phyloP scores from a whole-genome alignment of 305 asterid species.

The Fraxinus paxiana region DNA sequence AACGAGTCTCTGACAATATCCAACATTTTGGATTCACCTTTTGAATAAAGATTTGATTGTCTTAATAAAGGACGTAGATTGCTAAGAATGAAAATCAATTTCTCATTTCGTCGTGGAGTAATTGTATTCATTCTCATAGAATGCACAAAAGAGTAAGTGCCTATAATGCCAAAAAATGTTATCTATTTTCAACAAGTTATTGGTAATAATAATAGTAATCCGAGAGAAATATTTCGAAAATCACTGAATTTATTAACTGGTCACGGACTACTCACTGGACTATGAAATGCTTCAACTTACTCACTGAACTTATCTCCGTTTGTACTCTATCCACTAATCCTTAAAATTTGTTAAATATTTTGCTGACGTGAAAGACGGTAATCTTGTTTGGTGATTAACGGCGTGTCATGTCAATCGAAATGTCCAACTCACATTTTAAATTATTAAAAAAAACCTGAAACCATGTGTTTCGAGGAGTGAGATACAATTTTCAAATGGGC shows the following conservation, averaged over 20 bases:
- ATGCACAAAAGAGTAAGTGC: neutral
- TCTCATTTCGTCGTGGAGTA: too few species aligned
- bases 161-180: neutral
- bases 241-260: neutral
- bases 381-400: neutral
- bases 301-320: neutral
- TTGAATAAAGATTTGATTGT: neutral
- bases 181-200: neutral
- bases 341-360: neutral
- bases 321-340: neutral
- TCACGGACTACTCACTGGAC: neutral
- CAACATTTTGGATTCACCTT: neutral
- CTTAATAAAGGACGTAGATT: neutral
- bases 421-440: neutral
- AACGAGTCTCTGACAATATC: neutral
- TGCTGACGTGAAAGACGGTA: neutral
- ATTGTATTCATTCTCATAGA: neutral
- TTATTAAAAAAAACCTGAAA: too few species aligned
- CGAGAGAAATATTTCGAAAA: neutral
- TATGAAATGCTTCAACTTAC: neutral
- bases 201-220: neutral
- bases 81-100: neutral
- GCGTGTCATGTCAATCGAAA: neutral
- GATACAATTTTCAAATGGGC: neutral
- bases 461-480: neutral